A percentile compares a stretch with the other conserved stretches of the same genome.
These are phyloP conservation scores for Starmerella davenportii DNA, from an alignment of 805 yeast genomes.

Conservation along the genomic window DNA sequence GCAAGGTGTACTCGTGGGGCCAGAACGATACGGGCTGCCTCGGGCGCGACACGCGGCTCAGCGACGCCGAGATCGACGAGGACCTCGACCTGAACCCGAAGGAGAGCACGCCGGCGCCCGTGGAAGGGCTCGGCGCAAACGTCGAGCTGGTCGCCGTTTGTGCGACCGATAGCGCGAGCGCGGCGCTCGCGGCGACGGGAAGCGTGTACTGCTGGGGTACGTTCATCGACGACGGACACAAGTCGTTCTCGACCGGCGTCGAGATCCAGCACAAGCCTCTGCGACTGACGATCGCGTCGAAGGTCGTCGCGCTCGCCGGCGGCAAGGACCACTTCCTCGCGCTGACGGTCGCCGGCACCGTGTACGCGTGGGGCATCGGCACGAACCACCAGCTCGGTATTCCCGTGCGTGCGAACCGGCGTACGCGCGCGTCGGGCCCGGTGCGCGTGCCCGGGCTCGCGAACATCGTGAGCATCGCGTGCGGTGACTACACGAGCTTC, in stretches of 20 bases:
- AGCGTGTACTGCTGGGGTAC: slow-evolving; percentile 97
- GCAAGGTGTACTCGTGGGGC: slow-evolving; percentile 96
- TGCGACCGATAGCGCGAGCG: slow-evolving; percentile 84
- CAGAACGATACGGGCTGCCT: slow-evolving; percentile 81
- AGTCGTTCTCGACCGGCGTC: slow-evolving; percentile 58
- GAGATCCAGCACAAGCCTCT: slow-evolving; percentile 50
- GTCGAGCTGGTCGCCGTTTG: slow-evolving; percentile 57
- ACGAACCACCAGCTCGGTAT: slow-evolving; percentile 86
- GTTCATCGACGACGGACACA: slow-evolving; percentile 65
- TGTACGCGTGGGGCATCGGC: slow-evolving; percentile 95
- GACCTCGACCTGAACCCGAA: slow-evolving; percentile 61
- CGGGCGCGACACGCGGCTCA: slow-evolving; percentile 67
- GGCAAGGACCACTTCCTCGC: slow-evolving; percentile 90
- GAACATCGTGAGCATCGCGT: slow-evolving; percentile 60
- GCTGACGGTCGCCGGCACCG: slow-evolving; percentile 66
- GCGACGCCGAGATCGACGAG: slow-evolving; percentile 40
- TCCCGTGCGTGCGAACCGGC: slow-evolving; percentile 30
- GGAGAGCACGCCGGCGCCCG: slow-evolving; percentile 76
- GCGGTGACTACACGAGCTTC: slow-evolving; percentile 92
- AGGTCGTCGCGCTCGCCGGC: slow-evolving; percentile 65
- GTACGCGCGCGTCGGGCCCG: slow-evolving; percentile 37
- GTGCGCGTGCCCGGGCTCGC: slow-evolving; percentile 64
- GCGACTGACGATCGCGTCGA: slow-evolving; percentile 40
- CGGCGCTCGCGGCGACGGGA: slow-evolving; percentile 61
- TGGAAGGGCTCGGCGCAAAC: slow-evolving; percentile 42